Base-by-base conservation (phyloP, 805 yeast genomes). In the Wickerhamomyces alni region DNA sequence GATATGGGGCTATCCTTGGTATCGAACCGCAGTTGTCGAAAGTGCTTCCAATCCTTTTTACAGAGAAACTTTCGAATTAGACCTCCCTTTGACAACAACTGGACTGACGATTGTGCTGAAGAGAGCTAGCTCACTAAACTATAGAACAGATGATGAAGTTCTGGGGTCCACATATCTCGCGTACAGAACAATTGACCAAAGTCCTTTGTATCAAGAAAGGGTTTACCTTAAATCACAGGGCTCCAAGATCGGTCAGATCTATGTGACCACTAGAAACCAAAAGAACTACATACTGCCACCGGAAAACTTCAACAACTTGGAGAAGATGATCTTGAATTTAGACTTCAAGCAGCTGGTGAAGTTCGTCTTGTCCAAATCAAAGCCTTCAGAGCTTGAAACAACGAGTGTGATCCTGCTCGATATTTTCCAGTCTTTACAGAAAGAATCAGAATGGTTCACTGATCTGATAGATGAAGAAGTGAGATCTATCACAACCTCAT, bases 1-100 rank as follows among this genome's bases (percentile, higher is more conserved):
- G 15, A 68, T 86, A 57, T 83, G 93, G 82, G 80, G 75, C 16
- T 68, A 75, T 35, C 77, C 82, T 1, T 83, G 91, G 87, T 86
- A 84, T 29, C 67, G 87, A 47, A 86, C 96, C 0, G 80, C 88
- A 2, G 66, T 75, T 7, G 81, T 81, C 0, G 63, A 67, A 28
- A 64, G 72, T 34, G 41, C 58, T 3, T 47, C 58, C 0, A 69
- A 70, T 39, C 89, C 95, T 1, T 86, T 86, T 55, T 89, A 96
- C 93, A 77, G 88, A 54, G 96, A 89, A 52, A 75, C 70, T 33
- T 83, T 85, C 53, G 62, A 71, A 2, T 63, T 83, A n/a, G 75
- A 79, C 37, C 63, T 80, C 31, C 82, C 85, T 9, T 39, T 64
- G 7, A 44, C 69, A 33, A 76, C 79, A 3, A 75, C 69, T 51